Base-by-base conservation (phyloP, 768 basidiomycete genomes). In the Trametes punicea region DNA sequence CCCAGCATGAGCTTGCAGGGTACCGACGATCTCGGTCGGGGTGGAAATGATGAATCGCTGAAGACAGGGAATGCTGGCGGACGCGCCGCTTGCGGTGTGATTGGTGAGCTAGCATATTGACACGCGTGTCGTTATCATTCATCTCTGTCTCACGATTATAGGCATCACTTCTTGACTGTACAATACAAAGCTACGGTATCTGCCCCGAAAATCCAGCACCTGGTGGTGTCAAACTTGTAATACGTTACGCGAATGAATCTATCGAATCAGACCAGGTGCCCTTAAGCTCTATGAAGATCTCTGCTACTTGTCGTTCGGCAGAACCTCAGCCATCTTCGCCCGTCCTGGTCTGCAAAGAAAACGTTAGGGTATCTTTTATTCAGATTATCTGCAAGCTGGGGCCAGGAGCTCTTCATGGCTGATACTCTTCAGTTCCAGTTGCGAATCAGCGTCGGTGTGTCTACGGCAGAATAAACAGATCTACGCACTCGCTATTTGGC, bases 61-160 rank as follows among this genome's bases (percentile, higher is more conserved):
- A 88, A 81, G 67, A 92, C 88, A 3, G 90, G 90, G 8, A 88
- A 92, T 65, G 85, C 90, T 15, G 86, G 87, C 10, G 82, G 75
- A 27, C 77, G 89, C 54, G 78, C 81, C n/a, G 90, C 91, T 11
- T 93, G 91, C 65, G 90, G 90, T 62, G 81, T 92, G 47, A 88
- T 92, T 62, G 88, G 87, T 81, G 68, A 4, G 55, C 41, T 31
- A 5, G 8, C 8, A 41, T 41, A 20, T 21, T 41, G 40, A 38
- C 16, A 15, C 25, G 25, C 16, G 13, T 44, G 9, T 44, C 25
- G 42, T 42, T 10, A n/a, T n/a, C n/a, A n/a, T n/a, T n/a, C n/a
- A n/a, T n/a, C n/a, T n/a, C n/a, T n/a, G n/a, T n/a, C n/a, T n/a
- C n/a, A n/a, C n/a, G n/a, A n/a, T n/a, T 25, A 15, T 44, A 44